phyloP scores from a whole-genome alignment of 768 basidiomycete species.

The Termitomyces sp. region DNA sequence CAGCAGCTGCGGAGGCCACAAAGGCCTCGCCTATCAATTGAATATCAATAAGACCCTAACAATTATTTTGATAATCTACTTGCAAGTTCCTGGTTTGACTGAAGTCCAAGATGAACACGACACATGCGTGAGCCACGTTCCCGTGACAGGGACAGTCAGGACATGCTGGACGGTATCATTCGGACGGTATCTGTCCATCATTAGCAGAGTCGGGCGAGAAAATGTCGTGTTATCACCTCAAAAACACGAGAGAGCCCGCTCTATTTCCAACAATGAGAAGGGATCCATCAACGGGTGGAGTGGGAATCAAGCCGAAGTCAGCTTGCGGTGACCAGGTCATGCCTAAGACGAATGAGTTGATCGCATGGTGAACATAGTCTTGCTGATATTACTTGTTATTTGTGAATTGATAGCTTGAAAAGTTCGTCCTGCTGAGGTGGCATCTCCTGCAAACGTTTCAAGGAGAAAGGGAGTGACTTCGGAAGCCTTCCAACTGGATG shows the following conservation, averaged over 20 bases:
- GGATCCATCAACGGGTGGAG: conserved; percentile 49
- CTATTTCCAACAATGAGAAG: conserved; percentile 65
- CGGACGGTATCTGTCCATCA: conserved; percentile 19
- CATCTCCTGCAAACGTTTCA: conserved; percentile 19
- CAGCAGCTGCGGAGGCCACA: conserved; percentile 52
- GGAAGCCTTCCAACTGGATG: conserved; percentile 32
- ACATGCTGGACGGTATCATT: conserved; percentile 25
- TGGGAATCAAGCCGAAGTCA: conserved; percentile 46
- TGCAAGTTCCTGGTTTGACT: conserved; percentile 35
- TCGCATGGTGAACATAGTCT: not conserved
- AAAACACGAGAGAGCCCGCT: conserved; percentile 54
- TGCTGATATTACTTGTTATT: conserved; percentile 29
- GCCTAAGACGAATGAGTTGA: conserved; percentile 33
- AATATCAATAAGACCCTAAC: not conserved
- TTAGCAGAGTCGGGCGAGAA: not conserved
- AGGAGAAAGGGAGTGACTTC: conserved; percentile 51
- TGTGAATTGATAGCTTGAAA: conserved; percentile 45
- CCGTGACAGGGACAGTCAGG: conserved; percentile 34
- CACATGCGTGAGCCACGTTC: conserved; percentile 61
- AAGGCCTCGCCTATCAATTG: conserved; percentile 42
- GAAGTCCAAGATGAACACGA: conserved; percentile 54
- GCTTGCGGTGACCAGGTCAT: conserved; percentile 65
- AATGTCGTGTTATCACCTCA: conserved; percentile 36
- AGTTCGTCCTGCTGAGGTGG: conserved; percentile 14
- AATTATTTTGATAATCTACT: conserved; percentile 14